Evolutionary conservation across 2,329 filamentous ascomycete genomes (phyloP).

Genomic region (Ophiostoma angusticollis): DNA sequence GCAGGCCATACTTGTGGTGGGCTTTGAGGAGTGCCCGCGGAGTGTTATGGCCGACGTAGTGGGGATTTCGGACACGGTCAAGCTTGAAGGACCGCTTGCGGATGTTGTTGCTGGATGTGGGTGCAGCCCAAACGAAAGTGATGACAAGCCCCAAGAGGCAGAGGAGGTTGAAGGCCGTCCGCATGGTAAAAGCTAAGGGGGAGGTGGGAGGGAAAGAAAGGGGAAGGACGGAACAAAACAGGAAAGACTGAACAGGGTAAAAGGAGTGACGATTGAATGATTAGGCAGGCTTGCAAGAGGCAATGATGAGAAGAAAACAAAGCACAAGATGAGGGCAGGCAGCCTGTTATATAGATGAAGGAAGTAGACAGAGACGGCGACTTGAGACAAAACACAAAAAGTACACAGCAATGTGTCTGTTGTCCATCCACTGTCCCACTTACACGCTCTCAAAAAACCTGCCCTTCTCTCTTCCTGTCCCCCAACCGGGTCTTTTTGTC

Average conservation of each 20-base stretch:
- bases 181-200: conserved; percentile 13
- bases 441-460: too few species aligned
- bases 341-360: too few species aligned
- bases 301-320: not conserved
- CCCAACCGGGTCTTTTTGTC: not conserved
- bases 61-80: conserved; percentile 41
- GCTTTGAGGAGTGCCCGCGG: conserved; percentile 49
- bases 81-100: conserved; percentile 50
- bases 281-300: not conserved
- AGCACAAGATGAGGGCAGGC: too few species aligned
- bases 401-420: too few species aligned
- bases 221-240: not conserved
- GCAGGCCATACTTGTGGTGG: conserved; percentile 54
- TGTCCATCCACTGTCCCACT: too few species aligned
- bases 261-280: too few species aligned
- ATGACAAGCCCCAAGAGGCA: conserved; percentile 36
- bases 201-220: conserved; percentile 1
- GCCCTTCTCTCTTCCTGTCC: not conserved
- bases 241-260: not conserved
- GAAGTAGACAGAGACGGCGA: too few species aligned
- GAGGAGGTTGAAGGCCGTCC: conserved; percentile 16
- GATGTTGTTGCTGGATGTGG: conserved; percentile 27
- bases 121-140: conserved; percentile 29
- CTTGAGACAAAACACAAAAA: too few species aligned
- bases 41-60: conserved; percentile 44